Percentiles rank a stretch among this genome's conserved stretches.
Evolutionary conservation across 352 stramenopile species (phyloP).

Genomic region (Phytophthora ohioensis): DNA sequence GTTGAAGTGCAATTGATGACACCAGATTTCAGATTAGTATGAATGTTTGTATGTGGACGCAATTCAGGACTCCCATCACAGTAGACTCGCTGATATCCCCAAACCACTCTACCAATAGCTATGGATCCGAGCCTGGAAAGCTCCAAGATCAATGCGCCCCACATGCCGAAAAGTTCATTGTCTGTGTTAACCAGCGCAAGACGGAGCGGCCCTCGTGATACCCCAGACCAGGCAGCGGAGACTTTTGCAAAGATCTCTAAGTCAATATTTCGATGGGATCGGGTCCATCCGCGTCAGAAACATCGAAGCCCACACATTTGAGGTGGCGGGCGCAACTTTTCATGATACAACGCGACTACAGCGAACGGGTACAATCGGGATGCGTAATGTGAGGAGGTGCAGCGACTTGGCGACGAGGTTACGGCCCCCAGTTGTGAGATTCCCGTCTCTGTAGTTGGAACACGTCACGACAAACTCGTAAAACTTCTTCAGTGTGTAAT

Average conservation of each 20-base stretch:
- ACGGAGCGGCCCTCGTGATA: constrained; percentile 10
- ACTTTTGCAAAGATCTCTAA: constrained; percentile 2
- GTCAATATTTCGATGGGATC: background rate
- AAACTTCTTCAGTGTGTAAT: too few relatives aligned
- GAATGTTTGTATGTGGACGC: background rate
- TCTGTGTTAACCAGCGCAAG: constrained; percentile 33
- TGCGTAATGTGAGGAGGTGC: background rate
- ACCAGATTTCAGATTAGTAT: constrained; percentile 28
- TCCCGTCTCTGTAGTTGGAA: background rate
- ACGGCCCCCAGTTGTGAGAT: constrained; percentile 11
- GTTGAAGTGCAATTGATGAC: constrained; percentile 50
- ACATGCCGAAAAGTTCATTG: constrained; percentile 16
- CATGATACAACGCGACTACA: constrained; percentile 27
- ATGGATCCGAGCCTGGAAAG: constrained; percentile 2
- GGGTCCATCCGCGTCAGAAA: background rate
- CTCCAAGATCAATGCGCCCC: constrained; percentile 13
- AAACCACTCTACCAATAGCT: constrained; percentile 1
- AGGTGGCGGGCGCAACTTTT: constrained; percentile 17
- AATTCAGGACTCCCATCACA: constrained; percentile 5
- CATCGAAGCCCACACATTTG: constrained; percentile 18
- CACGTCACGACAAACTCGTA: constrained; percentile 7
- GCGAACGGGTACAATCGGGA: constrained; percentile 15
- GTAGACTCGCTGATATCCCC: constrained; percentile 10
- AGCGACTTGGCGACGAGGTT: constrained; percentile 20
- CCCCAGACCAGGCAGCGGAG: constrained; percentile 16